Conservation (phyloP, 208 protist species). For the Wallacemonas collosoma region DNA sequence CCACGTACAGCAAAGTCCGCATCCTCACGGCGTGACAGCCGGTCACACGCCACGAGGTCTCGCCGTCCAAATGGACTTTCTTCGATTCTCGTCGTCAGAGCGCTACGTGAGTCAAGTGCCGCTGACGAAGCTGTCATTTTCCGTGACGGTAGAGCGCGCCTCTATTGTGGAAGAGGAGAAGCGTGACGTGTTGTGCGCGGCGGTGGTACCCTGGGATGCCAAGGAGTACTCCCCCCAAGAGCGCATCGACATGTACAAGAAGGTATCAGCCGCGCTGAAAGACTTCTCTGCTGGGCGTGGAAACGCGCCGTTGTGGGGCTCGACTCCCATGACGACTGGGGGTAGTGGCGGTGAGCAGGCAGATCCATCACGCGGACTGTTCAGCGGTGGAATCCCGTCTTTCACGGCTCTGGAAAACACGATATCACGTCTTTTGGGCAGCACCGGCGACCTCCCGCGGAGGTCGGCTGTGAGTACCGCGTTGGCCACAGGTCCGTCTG, state of each 20-base stretch:
- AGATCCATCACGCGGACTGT: not conserved
- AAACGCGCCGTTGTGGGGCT: not conserved
- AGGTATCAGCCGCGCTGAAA: slow-evolving; percentile 2
- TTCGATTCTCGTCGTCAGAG: slow-evolving; percentile 60
- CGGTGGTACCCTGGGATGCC: slow-evolving; percentile 55
- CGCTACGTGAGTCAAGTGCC: slow-evolving; percentile 57
- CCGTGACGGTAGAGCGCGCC: slow-evolving; percentile 62
- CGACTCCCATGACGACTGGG: not conserved
- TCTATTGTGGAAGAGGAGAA: slow-evolving; percentile 67
- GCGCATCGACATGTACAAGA: slow-evolving; percentile 36
- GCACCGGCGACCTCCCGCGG: not conserved
- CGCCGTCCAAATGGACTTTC: slow-evolving; percentile 41
- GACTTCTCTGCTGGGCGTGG: not conserved
- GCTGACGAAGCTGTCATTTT: slow-evolving; percentile 51
- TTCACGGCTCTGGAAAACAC: not conserved
- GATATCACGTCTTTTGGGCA: slow-evolving; percentile 6
- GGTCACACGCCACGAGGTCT: no score
- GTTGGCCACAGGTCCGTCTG: not conserved
- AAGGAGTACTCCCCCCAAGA: slow-evolving; percentile 71
- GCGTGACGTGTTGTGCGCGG: slow-evolving; percentile 43
- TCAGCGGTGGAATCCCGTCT: not conserved
- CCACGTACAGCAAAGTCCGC: no score
- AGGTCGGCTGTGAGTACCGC: not conserved
- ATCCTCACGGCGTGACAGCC: no score
- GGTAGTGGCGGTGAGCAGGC: not conserved